A percentile compares a stretch with the other conserved stretches of the same genome.
phyloP scores from a whole-genome alignment of 75 land plant species.

The Cunninghamia lanceolata region DNA sequence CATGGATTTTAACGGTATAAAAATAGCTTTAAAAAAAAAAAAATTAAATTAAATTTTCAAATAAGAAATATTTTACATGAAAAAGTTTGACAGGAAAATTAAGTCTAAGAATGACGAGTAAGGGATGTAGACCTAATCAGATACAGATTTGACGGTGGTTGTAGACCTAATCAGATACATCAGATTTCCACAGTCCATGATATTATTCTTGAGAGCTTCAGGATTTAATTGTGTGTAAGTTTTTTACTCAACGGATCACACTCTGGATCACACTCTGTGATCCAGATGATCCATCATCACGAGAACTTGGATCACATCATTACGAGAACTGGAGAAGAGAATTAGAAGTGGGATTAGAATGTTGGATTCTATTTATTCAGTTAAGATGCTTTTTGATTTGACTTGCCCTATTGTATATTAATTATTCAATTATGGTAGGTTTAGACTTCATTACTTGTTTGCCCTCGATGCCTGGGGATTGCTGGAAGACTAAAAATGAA shows the following conservation, averaged over 20 bases:
- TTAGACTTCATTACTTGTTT: background rate
- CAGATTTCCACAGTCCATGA: no score
- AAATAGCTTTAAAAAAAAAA: background rate
- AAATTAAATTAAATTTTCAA: background rate
- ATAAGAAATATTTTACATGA: background rate
- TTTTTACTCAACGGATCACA: no score
- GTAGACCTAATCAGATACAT: no score
- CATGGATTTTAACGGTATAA: background rate
- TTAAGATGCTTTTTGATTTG: background rate
- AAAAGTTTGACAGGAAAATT: background rate
- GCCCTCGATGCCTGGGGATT: background rate
- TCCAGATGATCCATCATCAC: no score
- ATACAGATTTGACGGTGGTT: no score
- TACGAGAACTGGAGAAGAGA: no score
- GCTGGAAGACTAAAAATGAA: background rate
- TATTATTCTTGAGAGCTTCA: no score
- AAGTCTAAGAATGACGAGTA: background rate
- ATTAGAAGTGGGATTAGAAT: no score
- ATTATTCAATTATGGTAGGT: background rate
- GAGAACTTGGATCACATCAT: no score
- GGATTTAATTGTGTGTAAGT: no score
- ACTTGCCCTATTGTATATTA: background rate
- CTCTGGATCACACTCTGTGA: no score
- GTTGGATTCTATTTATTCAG: background rate
- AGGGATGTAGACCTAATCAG: no score